These are phyloP conservation scores for Breviolum minutum DNA, from an alignment of 73 alveolate genomes.

Conservation along the genomic window DNA sequence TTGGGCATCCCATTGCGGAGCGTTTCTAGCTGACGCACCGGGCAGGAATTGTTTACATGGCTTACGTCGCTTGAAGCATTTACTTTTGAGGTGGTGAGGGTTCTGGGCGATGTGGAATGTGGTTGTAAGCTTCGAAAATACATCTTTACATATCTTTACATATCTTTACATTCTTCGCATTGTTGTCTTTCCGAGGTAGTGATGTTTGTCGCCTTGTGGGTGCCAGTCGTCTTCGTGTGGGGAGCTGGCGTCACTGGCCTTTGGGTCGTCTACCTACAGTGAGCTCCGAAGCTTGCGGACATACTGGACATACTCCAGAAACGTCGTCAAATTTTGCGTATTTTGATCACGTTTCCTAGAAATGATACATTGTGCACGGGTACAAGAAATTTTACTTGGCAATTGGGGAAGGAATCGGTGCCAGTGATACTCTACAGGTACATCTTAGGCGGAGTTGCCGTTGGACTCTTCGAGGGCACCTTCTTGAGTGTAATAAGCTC, in stretches of 20 bases:
- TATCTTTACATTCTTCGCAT: too few relatives aligned
- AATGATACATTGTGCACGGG: background rate
- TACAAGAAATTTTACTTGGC: background rate
- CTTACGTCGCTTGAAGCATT: conserved; percentile 32
- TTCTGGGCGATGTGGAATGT: too few relatives aligned
- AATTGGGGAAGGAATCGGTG: background rate
- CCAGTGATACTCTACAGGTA: background rate
- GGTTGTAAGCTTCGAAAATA: too few relatives aligned
- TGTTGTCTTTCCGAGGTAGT: conserved; percentile 68
- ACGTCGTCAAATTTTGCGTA: background rate
- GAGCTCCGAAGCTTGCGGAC: background rate
- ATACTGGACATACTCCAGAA: background rate
- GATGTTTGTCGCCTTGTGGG: conserved; percentile 60
- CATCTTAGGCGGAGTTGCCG: conserved; percentile 85
- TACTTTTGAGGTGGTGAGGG: background rate
- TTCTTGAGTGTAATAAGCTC: conserved; percentile 82
- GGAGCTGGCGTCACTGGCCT: conserved; percentile 89
- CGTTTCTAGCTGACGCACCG: background rate
- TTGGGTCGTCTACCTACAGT: conserved; percentile 85
- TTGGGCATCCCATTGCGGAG: too few relatives aligned
- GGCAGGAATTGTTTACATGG: conserved; percentile 74
- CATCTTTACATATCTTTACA: too few relatives aligned
- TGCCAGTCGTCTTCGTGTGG: conserved; percentile 87
- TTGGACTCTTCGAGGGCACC: conserved; percentile 93
- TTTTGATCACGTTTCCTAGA: background rate